phyloP scores from a whole-genome alignment of 2,329 filamentous ascomycete genomes.

The Xylariaceae sp. region DNA sequence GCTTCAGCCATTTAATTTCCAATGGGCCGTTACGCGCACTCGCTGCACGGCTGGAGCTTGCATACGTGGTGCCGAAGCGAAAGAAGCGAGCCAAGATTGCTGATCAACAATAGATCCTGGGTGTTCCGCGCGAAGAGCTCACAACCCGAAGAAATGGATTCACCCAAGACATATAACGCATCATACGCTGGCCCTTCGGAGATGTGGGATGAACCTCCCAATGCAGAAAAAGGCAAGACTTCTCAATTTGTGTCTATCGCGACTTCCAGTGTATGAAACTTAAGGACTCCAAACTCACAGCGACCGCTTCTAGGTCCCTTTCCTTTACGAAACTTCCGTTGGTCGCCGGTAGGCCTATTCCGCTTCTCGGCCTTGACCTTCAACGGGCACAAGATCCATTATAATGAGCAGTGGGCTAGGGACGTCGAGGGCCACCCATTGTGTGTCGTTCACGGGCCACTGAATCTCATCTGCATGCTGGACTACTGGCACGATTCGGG shows the following conservation, averaged over 20 bases:
- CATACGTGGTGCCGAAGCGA: too few relatives aligned
- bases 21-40: too few relatives aligned
- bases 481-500: slow-evolving; percentile 59
- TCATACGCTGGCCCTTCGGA: too few relatives aligned
- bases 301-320: slow-evolving; percentile 2
- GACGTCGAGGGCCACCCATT: slow-evolving; percentile 65
- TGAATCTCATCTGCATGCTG: slow-evolving; percentile 70
- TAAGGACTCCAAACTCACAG: neutral
- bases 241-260: neutral
- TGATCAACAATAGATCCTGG: too few relatives aligned
- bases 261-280: neutral
- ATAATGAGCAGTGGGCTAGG: slow-evolving; percentile 64
- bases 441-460: slow-evolving; percentile 74
- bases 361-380: slow-evolving; percentile 81
- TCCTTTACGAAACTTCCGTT: slow-evolving; percentile 33
- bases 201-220: too few relatives aligned
- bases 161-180: too few relatives aligned
- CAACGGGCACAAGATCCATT: slow-evolving; percentile 83
- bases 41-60: too few relatives aligned
- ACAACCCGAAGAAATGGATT: too few relatives aligned
- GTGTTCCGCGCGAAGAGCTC: too few relatives aligned
- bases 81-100: too few relatives aligned
- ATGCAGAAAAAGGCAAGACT: too few relatives aligned
- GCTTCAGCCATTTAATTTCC: slow-evolving; percentile 20
- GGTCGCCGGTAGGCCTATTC: slow-evolving; percentile 58